Conservation (phyloP, 73 alveolate genomes). For the Urostyla sp. region DNA sequence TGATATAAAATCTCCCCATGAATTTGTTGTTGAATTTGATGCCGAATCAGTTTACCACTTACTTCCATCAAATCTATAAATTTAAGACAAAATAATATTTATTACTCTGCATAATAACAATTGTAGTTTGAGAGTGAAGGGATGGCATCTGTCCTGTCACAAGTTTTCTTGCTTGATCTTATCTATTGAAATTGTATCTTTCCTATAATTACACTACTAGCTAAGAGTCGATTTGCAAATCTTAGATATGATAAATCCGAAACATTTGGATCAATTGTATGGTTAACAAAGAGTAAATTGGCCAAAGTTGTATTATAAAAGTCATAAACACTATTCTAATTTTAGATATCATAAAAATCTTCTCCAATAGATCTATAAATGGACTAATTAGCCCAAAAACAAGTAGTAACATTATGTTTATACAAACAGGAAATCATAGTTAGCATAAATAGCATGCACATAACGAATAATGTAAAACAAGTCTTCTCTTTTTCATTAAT, state of each 20-base stretch:
- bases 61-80: too few relatives aligned
- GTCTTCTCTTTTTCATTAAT: conserved; percentile 14
- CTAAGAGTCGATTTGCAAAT: background rate
- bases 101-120: too few relatives aligned
- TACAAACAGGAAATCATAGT: background rate
- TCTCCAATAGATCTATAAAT: background rate
- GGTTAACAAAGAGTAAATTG: background rate
- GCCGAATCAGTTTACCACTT: too few relatives aligned
- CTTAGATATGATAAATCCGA: background rate
- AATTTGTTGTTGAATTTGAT: too few relatives aligned
- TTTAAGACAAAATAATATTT: too few relatives aligned
- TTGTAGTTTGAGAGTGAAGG: background rate
- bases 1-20: too few relatives aligned
- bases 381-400: background rate
- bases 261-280: conserved; percentile 2
- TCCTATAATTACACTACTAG: background rate
- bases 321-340: background rate
- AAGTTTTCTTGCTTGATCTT: background rate
- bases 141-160: conserved; percentile 15
- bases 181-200: conserved; percentile 12
- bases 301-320: conserved; percentile 12
- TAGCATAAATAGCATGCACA: background rate
- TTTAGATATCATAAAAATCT: background rate
- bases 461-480: conserved; percentile 15
- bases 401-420: conserved; percentile 9